phyloP scores from a whole-genome alignment of 345 rosid genomes.

The Arabidopsis thaliana region DNA sequence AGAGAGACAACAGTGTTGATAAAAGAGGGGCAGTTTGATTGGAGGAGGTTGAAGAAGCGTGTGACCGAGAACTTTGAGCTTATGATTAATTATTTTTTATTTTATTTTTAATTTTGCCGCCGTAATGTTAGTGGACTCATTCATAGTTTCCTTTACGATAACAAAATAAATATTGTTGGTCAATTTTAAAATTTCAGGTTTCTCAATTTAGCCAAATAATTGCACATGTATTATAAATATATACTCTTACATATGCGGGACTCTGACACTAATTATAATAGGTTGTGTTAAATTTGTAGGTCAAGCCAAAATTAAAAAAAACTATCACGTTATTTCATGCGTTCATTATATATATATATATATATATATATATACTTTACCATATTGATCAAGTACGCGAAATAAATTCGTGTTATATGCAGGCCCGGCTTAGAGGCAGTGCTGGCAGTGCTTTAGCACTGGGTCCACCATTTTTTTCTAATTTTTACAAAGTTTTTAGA shows the following conservation, averaged over 20 bases:
- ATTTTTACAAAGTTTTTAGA: no score
- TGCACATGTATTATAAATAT: constrained; percentile 11
- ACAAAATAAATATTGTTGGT: constrained; percentile 19
- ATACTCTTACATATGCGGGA: background rate
- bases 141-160: constrained; percentile 13
- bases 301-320: no score
- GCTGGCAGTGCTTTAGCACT: no score
- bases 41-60: constrained; percentile 44
- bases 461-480: no score
- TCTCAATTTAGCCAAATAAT: constrained; percentile 10
- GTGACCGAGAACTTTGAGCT: constrained; percentile 42
- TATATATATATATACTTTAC: no score
- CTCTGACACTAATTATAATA: background rate
- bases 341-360: no score
- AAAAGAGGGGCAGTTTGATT: constrained; percentile 38
- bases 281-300: no score
- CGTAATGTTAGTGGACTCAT: constrained; percentile 38
- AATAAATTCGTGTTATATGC: background rate
- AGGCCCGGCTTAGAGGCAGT: no score
- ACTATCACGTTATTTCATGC: no score
- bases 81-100: background rate
- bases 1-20: constrained; percentile 24
- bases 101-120: constrained; percentile 26
- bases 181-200: constrained; percentile 30
- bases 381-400: constrained; percentile 11